Base-by-base conservation (phyloP, 768 basidiomycete species). In the Panaeolus papilionaceus region DNA sequence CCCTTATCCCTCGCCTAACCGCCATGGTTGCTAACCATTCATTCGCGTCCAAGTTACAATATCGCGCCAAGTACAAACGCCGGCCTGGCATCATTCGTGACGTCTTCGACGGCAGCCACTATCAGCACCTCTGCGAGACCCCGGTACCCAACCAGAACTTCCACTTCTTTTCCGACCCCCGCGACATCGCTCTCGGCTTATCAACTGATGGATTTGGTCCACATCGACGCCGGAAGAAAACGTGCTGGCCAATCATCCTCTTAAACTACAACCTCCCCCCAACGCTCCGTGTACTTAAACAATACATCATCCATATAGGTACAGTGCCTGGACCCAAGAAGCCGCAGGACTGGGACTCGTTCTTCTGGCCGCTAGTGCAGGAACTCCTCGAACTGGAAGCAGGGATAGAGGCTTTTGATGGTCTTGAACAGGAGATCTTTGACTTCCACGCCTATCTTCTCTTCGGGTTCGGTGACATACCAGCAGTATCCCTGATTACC, bases 161-260 rank as follows among this genome's bases (percentile, higher is more conserved):
- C 0, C 69, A 63, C 1, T 68, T 72, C 0, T 87, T 88, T 64
- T 72, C 73, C 0, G 76, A 79, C n/a, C 47, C 40, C 0, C 74
- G 73, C 4, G 84, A 87, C 63, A 72, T 87, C 23, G 83, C 84
- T 0, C 74, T 86, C 7, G 79, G 77, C 0, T 64, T 85, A 1
- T 80, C 79, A 1, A 77, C 78, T 0, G 84, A 88, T 72, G 80
- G 85, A 0, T 84, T 84, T 69, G 70, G 73, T 0, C 76, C 81
- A 3, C 83, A 79, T 69, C 79, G 79, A 40, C 68, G 74, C 1
- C 72, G 76, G 0, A 74, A 74, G 3, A 66, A 72, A 3, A 81
- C 81, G 0, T 76, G 76, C 12, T 86, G 82, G 74, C 85, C 33
- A 1, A 33, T 33, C 33, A 33, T 33, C 33, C 33, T 33, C 33